Evolutionary conservation across 2,329 filamentous ascomycete species (phyloP).

Genomic region (Apiospora hydei): DNA sequence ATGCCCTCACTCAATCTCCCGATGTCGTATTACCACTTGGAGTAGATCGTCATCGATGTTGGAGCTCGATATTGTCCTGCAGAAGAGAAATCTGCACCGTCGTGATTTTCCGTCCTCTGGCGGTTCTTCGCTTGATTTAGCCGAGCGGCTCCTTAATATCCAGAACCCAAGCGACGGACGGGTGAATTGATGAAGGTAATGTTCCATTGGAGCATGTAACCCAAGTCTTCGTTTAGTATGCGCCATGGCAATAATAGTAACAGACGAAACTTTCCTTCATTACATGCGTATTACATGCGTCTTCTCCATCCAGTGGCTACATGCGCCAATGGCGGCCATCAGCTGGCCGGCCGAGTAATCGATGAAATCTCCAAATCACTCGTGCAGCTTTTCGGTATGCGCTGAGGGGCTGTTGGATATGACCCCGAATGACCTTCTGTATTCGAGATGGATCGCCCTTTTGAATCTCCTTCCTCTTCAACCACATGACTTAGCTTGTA

Average conservation of each 20-base stretch:
- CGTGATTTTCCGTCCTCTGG: constrained; percentile 4
- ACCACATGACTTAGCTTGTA: no score
- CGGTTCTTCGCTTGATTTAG: neutral
- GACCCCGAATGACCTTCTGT: neutral
- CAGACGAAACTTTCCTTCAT: neutral
- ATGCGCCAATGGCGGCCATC: neutral
- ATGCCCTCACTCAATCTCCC: neutral
- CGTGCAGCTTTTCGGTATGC: neutral
- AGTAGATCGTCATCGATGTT: neutral
- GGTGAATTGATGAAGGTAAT: neutral
- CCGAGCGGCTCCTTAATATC: constrained; percentile 15
- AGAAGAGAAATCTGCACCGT: neutral
- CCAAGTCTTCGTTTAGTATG: neutral
- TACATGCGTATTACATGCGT: neutral
- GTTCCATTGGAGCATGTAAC: constrained; percentile 13
- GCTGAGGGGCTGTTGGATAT: neutral
- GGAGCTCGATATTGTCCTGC: constrained; percentile 2
- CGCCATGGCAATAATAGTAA: neutral
- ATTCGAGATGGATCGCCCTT: neutral
- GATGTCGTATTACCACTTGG: constrained; percentile 1
- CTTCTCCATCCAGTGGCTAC: neutral
- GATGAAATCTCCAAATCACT: neutral
- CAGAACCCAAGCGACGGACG: neutral
- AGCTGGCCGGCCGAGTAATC: no score
- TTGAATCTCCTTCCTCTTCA: neutral